phyloP scores from a whole-genome alignment of 331 rosid species.

The Dryas integrifolia region DNA sequence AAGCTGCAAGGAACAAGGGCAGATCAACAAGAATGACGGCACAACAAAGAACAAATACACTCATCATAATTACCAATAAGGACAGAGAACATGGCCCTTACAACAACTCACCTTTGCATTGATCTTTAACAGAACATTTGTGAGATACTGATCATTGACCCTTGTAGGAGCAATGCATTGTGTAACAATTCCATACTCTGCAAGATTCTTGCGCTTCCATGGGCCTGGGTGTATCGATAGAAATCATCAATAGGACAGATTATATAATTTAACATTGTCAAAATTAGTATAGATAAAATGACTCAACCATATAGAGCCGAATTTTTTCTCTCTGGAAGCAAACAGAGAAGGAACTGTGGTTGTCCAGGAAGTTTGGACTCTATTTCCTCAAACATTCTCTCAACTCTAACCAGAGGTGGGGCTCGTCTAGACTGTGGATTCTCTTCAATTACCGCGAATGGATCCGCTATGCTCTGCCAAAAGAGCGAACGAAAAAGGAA shows the following conservation, averaged over 20 bases:
- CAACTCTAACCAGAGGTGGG: constrained; percentile 77
- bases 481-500: constrained; percentile 1
- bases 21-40: not conserved
- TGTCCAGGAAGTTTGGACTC: constrained; percentile 65
- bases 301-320: constrained; percentile 79
- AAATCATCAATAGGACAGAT: not conserved
- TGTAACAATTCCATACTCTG: constrained; percentile 71
- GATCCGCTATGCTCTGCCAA: constrained; percentile 48
- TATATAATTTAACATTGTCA: not conserved
- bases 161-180: constrained; percentile 81
- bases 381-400: constrained; percentile 63
- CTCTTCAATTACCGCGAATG: constrained; percentile 65
- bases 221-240: constrained; percentile 53
- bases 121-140: constrained; percentile 78
- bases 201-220: constrained; percentile 76
- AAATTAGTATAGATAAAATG: not conserved
- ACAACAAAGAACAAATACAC: not conserved
- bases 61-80: not conserved
- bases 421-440: constrained; percentile 54
- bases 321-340: constrained; percentile 86
- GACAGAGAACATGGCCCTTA: not conserved
- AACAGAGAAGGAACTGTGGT: constrained; percentile 69
- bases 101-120: constrained; percentile 74
- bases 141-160: constrained; percentile 83
- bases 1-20: constrained; percentile 45